Percentiles rank a stretch among this genome's conserved stretches.
Evolutionary conservation across 306 rosid genomes (phyloP).

Genomic region (Dalbergia cultrata): DNA sequence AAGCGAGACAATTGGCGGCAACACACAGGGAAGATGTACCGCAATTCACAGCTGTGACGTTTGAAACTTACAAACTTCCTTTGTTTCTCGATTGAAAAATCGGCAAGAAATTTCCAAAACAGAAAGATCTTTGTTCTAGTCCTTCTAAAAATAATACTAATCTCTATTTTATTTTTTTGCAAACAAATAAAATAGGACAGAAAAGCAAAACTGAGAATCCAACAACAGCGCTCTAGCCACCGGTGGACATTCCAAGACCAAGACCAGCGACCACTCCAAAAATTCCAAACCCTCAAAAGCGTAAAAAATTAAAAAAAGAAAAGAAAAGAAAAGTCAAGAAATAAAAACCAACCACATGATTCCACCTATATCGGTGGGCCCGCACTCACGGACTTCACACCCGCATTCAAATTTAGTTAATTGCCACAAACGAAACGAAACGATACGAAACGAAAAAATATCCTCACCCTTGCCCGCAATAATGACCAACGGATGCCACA

Average conservation of each 20-base stretch:
- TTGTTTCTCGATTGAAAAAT: conserved; percentile 15
- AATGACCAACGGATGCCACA: conserved; percentile 50
- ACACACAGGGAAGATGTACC: neutral
- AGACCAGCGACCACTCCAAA: conserved; percentile 39
- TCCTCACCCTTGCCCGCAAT: conserved; percentile 34
- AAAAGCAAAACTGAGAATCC: conserved; percentile 35
- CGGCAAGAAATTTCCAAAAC: conserved; percentile 32
- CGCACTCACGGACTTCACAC: conserved; percentile 53
- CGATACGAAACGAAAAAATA: conserved; percentile 34
- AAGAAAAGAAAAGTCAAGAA: conserved; percentile 18
- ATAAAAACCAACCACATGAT: conserved; percentile 53
- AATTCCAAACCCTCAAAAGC: conserved; percentile 32
- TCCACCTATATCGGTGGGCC: conserved; percentile 60
- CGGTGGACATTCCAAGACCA: conserved; percentile 40
- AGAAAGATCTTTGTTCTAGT: neutral
- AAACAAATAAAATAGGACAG: neutral
- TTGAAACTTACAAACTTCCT: conserved; percentile 28
- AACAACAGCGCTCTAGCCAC: conserved; percentile 45
- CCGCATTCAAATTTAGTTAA: conserved; percentile 58
- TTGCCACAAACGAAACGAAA: conserved; percentile 37
- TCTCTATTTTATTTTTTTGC: neutral
- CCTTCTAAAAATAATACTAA: conserved; percentile 5
- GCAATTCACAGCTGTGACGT: conserved; percentile 7
- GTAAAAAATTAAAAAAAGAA: neutral
- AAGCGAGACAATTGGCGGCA: conserved; percentile 35